Conservation (phyloP, 768 basidiomycete species). For the Calocera viscosa region DNA sequence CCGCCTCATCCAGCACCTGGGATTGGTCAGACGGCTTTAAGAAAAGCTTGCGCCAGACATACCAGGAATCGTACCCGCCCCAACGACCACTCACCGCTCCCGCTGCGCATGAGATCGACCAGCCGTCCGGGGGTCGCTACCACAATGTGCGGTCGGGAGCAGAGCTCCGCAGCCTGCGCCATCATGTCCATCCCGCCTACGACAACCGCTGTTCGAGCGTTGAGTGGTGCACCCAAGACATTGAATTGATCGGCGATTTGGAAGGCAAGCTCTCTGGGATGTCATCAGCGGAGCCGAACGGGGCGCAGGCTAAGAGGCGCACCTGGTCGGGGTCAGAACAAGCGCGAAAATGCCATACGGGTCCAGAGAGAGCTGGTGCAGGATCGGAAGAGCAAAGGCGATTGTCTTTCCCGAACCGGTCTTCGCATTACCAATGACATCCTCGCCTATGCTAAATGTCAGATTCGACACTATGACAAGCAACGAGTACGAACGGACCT, state of each 20-base stretch:
- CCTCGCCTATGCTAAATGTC: conserved; percentile 46
- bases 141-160: conserved; percentile 77
- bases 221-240: conserved; percentile 72
- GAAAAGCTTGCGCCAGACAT: conserved; percentile 20
- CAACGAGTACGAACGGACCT: conserved; percentile 36
- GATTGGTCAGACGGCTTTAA: neutral
- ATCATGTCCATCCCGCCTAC: conserved; percentile 99
- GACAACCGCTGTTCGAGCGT: conserved; percentile 71
- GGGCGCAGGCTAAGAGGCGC: conserved; percentile 18
- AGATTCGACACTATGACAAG: neutral
- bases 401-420: conserved; percentile 98
- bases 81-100: conserved; percentile 69
- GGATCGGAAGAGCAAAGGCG: conserved; percentile 89
- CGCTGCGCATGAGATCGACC: conserved; percentile 75
- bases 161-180: conserved; percentile 76
- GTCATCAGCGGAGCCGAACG: neutral
- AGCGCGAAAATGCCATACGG: conserved; percentile 92
- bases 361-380: conserved; percentile 75
- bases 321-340: conserved; percentile 92
- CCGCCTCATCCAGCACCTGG: conserved; percentile 92
- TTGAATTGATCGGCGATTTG: conserved; percentile 95
- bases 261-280: conserved; percentile 78
- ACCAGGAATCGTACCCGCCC: conserved; percentile 77
- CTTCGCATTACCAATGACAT: conserved; percentile 96
- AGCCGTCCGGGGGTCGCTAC: conserved; percentile 93